Evolutionary conservation across 441 rosid genomes (phyloP).

Genomic region (Croton setiger): DNA sequence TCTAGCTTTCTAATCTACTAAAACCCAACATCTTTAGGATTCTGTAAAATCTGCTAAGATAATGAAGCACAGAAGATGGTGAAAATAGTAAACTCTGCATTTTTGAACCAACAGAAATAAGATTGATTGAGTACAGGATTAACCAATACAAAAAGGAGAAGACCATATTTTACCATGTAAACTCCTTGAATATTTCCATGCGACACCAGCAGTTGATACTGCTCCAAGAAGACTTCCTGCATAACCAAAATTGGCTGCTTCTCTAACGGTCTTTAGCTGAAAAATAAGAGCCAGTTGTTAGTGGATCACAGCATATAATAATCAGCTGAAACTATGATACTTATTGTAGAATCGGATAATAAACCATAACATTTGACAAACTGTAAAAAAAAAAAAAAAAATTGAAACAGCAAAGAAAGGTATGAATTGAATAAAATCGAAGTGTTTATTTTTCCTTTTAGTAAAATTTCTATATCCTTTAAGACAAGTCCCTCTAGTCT

Average conservation of each 20-base stretch:
- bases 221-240: slow-evolving; percentile 71
- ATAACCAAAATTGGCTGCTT: slow-evolving; percentile 49
- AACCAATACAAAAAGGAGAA: slow-evolving; percentile 5
- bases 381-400: too few species aligned
- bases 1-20: neutral
- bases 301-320: neutral
- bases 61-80: neutral
- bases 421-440: too few species aligned
- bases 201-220: slow-evolving; percentile 67
- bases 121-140: too few species aligned
- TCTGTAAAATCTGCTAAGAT: neutral
- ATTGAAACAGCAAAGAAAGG: too few species aligned
- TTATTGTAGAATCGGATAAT: too few species aligned
- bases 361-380: too few species aligned
- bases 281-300: neutral
- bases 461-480: too few species aligned
- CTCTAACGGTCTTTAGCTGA: slow-evolving; percentile 85
- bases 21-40: neutral
- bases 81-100: neutral
- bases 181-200: slow-evolving; percentile 87
- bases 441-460: too few species aligned
- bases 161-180: slow-evolving; percentile 65
- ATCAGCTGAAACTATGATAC: too few species aligned
- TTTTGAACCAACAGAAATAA: neutral
- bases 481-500: too few species aligned